These are phyloP conservation scores for Colletotrichum sp. DNA, from an alignment of 2,329 filamentous ascomycete species.

Conservation along the genomic window DNA sequence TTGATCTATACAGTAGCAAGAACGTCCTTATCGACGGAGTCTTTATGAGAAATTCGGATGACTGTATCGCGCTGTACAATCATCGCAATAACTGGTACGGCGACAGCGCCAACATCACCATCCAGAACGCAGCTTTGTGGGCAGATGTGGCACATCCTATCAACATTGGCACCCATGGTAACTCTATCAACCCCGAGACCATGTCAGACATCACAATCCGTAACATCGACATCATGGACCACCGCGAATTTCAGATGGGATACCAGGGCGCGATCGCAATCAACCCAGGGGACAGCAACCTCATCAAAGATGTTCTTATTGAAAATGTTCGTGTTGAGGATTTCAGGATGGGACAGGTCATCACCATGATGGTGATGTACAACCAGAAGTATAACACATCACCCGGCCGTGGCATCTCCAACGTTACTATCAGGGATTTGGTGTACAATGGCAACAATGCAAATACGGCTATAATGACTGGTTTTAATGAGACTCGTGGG, in stretches of 20 bases:
- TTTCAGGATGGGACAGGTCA: constrained; percentile 29
- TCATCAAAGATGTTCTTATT: constrained; percentile 26
- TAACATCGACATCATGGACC: constrained; percentile 38
- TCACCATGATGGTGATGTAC: constrained; percentile 34
- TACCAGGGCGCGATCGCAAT: constrained; percentile 38
- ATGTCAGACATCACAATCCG: constrained; percentile 29
- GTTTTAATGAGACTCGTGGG: constrained; percentile 4
- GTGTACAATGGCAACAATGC: constrained; percentile 11
- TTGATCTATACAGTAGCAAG: constrained; percentile 26
- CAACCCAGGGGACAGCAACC: constrained; percentile 33
- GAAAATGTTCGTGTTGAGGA: constrained; percentile 33
- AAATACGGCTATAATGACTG: constrained; percentile 24
- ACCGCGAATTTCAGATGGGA: constrained; percentile 32
- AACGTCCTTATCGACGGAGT: constrained; percentile 28
- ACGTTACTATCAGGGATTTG: constrained; percentile 31
- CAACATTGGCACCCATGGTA: constrained; percentile 39
- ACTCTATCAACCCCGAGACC: constrained; percentile 32
- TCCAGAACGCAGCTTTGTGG: constrained; percentile 31
- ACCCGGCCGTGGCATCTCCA: constrained; percentile 31
- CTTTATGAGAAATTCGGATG: constrained; percentile 39
- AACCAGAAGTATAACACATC: constrained; percentile 35
- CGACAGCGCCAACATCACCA: constrained; percentile 32
- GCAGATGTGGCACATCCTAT: constrained; percentile 36
- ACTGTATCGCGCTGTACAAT: constrained; percentile 35
- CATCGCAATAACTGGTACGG: constrained; percentile 33